A percentile compares a stretch with the other conserved stretches of the same genome.
These are phyloP conservation scores for Podila horticola DNA, from an alignment of 192 early-diverging fungal genomes.

Conservation along the genomic window DNA sequence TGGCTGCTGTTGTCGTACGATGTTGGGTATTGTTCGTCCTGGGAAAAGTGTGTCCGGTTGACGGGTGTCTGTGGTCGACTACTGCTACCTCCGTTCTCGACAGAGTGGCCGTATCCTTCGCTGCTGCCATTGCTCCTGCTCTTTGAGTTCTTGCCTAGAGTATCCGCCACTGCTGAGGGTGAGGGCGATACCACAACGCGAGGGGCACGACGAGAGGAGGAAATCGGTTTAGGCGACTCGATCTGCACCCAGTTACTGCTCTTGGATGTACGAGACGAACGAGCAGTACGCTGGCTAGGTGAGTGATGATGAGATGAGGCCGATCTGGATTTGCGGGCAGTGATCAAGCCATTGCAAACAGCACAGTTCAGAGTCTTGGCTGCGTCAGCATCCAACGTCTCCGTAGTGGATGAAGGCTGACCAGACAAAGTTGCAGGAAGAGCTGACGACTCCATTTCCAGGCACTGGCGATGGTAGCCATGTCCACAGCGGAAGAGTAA, in stretches of 20 bases:
- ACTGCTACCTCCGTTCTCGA: neutral
- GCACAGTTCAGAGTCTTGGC: constrained; percentile 22
- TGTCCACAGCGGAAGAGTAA: constrained; percentile 65
- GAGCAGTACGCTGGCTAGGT: neutral
- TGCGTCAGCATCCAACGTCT: neutral
- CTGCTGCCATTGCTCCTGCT: neutral
- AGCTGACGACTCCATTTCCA: constrained; percentile 42
- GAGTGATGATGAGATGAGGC: constrained; percentile 5
- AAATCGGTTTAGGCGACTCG: neutral
- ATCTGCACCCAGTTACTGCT: constrained; percentile 2
- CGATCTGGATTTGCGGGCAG: constrained; percentile 3
- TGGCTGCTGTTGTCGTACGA: neutral
- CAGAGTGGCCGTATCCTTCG: neutral
- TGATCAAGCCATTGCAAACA: constrained; percentile 37
- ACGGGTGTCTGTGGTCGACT: neutral
- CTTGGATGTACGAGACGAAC: constrained; percentile 3
- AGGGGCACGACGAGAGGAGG: neutral
- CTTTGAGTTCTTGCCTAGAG: neutral
- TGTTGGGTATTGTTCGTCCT: constrained; percentile 5
- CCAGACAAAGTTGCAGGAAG: neutral
- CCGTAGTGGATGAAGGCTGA: neutral
- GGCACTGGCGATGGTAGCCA: constrained; percentile 63
- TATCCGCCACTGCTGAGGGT: neutral
- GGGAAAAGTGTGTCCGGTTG: neutral
- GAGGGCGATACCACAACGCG: neutral